Percentiles rank a stretch among this genome's conserved stretches.
Conservation (phyloP, 1,284 basidiomycete genomes). For the Puccinia horiana region DNA sequence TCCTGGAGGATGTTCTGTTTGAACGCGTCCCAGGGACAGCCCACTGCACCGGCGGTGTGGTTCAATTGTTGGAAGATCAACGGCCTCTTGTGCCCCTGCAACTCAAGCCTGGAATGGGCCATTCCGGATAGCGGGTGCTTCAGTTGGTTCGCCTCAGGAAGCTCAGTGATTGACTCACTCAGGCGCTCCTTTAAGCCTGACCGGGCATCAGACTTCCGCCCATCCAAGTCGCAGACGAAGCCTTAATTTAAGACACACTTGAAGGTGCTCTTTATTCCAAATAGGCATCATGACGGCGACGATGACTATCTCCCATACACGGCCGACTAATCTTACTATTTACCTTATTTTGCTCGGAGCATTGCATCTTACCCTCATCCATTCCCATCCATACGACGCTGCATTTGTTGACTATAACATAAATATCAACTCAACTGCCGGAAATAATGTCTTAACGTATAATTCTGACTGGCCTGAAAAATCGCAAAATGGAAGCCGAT, state of each 20-base stretch:
- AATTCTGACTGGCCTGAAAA: slow-evolving; percentile 62
- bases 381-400: slow-evolving; percentile 64
- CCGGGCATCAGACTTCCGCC: not conserved
- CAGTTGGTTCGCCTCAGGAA: not conserved
- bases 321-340: not conserved
- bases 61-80: slow-evolving; percentile 2
- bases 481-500: slow-evolving; percentile 64
- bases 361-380: slow-evolving; percentile 11
- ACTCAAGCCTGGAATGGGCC: not conserved
- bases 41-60: not conserved
- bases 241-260: not conserved
- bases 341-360: not conserved
- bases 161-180: not conserved
- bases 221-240: not conserved
- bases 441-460: slow-evolving; percentile 69
- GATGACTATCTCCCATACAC: not conserved
- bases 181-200: not conserved
- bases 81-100: not conserved
- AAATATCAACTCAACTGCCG: slow-evolving; percentile 76
- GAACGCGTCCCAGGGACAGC: not conserved
- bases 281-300: not conserved
- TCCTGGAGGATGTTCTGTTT: not conserved
- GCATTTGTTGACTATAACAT: slow-evolving; percentile 77
- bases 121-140: not conserved
- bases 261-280: not conserved